phyloP scores from a whole-genome alignment of 805 yeast genomes.

The Suhomyces kilbournensis region DNA sequence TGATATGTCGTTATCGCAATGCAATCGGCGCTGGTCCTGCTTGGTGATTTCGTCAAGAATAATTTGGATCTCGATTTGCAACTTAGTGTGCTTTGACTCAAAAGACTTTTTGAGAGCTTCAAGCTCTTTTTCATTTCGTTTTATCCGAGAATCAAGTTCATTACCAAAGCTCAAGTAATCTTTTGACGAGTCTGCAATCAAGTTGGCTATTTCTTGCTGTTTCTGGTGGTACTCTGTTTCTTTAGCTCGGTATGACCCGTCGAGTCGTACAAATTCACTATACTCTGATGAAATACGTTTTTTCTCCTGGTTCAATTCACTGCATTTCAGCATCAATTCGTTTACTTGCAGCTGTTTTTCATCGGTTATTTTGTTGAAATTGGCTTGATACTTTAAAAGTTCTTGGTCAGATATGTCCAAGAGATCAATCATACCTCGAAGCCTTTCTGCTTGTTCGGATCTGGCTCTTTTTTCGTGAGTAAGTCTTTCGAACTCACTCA shows the following conservation, averaged over 20 bases:
- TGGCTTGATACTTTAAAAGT: conserved; percentile 25
- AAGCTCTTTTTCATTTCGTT: not conserved
- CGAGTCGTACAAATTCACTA: conserved; percentile 39
- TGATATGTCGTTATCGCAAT: conserved; percentile 40
- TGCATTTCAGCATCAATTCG: conserved; percentile 2
- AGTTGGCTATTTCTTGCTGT: conserved; percentile 2
- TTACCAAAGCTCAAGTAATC: not conserved
- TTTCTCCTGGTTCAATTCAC: conserved; percentile 18
- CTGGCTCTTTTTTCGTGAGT: conserved; percentile 46
- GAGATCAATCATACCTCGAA: conserved; percentile 45
- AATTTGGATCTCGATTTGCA: conserved; percentile 14
- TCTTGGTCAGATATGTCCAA: conserved; percentile 41
- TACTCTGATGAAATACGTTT: conserved; percentile 18
- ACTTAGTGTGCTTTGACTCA: conserved; percentile 3
- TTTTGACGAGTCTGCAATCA: not conserved
- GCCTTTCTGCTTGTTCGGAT: conserved; percentile 49
- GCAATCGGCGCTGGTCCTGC: conserved; percentile 43
- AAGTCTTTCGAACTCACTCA: conserved; percentile 61
- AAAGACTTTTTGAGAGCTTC: not conserved
- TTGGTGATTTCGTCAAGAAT: conserved; percentile 27
- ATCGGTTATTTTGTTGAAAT: conserved; percentile 23
- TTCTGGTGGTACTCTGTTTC: conserved; percentile 30
- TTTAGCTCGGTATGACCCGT: conserved; percentile 55
- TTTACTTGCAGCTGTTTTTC: conserved; percentile 16
- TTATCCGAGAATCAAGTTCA: not conserved